A percentile compares a stretch with the other conserved stretches of the same genome.
These are phyloP conservation scores for Pseudogymnoascus sp. DNA, from an alignment of 2,329 filamentous ascomycete species.

Conservation along the genomic window DNA sequence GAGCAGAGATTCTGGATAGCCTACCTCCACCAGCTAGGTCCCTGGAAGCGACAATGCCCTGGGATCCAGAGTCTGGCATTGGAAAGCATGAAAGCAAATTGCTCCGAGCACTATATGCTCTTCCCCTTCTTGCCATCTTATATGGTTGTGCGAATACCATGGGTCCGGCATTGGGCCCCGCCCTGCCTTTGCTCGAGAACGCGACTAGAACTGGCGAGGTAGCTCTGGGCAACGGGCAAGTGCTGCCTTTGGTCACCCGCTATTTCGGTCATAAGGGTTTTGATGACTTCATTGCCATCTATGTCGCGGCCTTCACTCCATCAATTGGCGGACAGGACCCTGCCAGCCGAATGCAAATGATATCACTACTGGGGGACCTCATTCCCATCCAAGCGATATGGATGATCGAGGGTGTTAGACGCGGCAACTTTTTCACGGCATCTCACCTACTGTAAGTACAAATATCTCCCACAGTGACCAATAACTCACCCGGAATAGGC, in stretches of 20 bases:
- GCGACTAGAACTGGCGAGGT: conserved; percentile 7
- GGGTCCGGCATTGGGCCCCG: conserved; percentile 11
- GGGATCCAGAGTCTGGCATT: conserved; percentile 23
- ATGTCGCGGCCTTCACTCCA: conserved; percentile 19
- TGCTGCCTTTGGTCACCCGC: conserved; percentile 11
- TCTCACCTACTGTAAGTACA: conserved; percentile 18
- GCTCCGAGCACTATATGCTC: conserved; percentile 19
- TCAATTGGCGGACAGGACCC: conserved; percentile 16
- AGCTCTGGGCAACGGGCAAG: conserved; percentile 6
- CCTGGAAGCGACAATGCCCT: conserved; percentile 23
- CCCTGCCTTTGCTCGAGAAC: conserved; percentile 16
- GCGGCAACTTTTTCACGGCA: conserved; percentile 24
- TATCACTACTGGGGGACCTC: conserved; percentile 23
- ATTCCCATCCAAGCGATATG: conserved; percentile 24
- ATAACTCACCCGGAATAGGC: conserved; percentile 14
- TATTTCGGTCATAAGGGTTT: conserved; percentile 16
- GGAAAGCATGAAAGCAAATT: conserved; percentile 22
- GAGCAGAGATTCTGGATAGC: conserved; percentile 23
- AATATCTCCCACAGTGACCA: not conserved
- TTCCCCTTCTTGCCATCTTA: conserved; percentile 16
- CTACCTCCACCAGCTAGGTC: conserved; percentile 23
- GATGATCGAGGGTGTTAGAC: conserved; percentile 24
- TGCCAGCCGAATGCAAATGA: conserved; percentile 16
- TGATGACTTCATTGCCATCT: conserved; percentile 17
- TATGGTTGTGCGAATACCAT: not conserved